Evolutionary conservation across 768 basidiomycete genomes (phyloP), one percentile per base, ranked within the genome.

Genomic region (Rubroboletus satanas): DNA sequence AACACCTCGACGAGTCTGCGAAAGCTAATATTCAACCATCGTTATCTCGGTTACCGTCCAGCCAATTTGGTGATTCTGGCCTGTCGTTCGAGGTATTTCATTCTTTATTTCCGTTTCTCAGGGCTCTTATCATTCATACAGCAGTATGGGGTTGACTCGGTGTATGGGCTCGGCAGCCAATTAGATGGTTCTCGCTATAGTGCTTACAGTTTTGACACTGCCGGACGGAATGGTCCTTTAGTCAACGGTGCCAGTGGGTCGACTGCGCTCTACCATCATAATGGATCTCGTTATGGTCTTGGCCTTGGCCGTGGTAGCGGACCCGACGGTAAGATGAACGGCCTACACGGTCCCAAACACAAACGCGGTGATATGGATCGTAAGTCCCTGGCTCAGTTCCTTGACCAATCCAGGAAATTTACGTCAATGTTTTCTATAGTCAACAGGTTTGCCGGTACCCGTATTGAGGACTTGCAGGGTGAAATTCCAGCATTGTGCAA

Each of bases 401-500:
- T 32, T 37, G 11, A 15, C 26, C 6, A 31, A 54, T n/a, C 47
- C 6, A 9, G 49, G 28, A 31, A 43, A 49, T 35, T 46, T 38
- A 42, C 8, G 32, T 49, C 43, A 48, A 38, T 6, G 7, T 47
- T 54, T 21, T 44, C 17, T 18, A 2, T 15, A 94, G 94, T 95
- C 73, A 99, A 99, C 75, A 88, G 97, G 6, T 99, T 98, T 69
- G 88, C 96, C 31, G 96, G 96, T 7, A 95, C 93, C 31, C 86
- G 94, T 41, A 78, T 99, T 51, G 97, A 99, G 68, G 97, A 99
- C 65, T 76, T 99, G 23, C 87, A 90, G 61, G 96, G 96, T 55
- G 96, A 99, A 72, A 96, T 99, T 56, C 85, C 93, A 14, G 78
- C 83, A 1, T 74, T 99, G 17, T 98, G 97, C 83, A 98, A 98